Conservation (phyloP, 805 yeast genomes). For the Blastobotrys muscicola region DNA sequence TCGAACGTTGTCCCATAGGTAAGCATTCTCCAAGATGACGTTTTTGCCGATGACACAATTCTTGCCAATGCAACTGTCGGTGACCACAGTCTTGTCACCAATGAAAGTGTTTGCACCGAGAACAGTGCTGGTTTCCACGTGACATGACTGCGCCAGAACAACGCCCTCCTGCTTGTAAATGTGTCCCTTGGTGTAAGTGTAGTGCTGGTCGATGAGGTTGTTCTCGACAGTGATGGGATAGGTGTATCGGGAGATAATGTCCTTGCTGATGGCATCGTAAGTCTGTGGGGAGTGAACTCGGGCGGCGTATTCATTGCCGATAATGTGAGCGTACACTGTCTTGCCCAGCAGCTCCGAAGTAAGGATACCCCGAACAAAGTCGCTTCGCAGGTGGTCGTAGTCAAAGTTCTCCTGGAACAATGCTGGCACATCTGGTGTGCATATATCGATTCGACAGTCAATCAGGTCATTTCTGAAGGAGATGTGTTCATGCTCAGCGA, state of each 20-base stretch:
- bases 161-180: slow-evolving; percentile 83
- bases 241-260: slow-evolving; percentile 82
- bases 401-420: slow-evolving; percentile 95
- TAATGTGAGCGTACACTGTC: slow-evolving; percentile 79
- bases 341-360: slow-evolving; percentile 85
- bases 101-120: slow-evolving; percentile 71
- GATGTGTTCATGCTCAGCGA: slow-evolving; percentile 54
- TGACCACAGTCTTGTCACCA: slow-evolving; percentile 62
- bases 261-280: slow-evolving; percentile 84
- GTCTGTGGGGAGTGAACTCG: slow-evolving; percentile 95
- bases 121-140: slow-evolving; percentile 67
- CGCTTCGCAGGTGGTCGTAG: slow-evolving; percentile 76
- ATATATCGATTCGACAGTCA: slow-evolving; percentile 93
- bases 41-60: slow-evolving; percentile 76
- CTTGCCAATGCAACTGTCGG: slow-evolving; percentile 74
- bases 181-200: slow-evolving; percentile 73
- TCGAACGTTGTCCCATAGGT: slow-evolving; percentile 75
- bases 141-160: slow-evolving; percentile 89
- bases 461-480: slow-evolving; percentile 83
- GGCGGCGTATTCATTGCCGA: slow-evolving; percentile 77
- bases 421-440: slow-evolving; percentile 90
- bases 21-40: slow-evolving; percentile 61
- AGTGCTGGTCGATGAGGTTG: slow-evolving; percentile 63
- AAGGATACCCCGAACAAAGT: slow-evolving; percentile 83
- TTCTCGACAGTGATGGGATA: slow-evolving; percentile 88